Percentiles rank a stretch among this genome's conserved stretches.
Conservation (phyloP, 441 rosid genomes). For the Isatis lusitanica region DNA sequence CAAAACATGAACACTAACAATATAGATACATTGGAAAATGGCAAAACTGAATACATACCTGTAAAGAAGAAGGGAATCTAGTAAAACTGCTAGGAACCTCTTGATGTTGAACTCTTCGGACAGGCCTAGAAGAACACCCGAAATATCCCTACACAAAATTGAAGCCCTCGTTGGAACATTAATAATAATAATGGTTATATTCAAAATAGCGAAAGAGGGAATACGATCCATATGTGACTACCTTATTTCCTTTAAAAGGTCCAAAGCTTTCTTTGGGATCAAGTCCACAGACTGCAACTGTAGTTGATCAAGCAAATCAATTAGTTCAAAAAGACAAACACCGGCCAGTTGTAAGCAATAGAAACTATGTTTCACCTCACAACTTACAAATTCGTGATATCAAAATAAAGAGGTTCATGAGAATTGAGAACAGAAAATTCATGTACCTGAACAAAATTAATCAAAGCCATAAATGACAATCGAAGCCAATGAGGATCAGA, state of each 20-base stretch:
- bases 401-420: constrained; percentile 1
- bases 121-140: constrained; percentile 63
- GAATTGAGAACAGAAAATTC: constrained; percentile 2
- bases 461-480: constrained; percentile 66
- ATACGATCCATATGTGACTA: constrained; percentile 26
- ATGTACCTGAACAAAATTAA: constrained; percentile 87
- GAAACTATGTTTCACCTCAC: constrained; percentile 8
- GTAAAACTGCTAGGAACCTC: constrained; percentile 63
- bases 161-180: constrained; percentile 18
- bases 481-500: constrained; percentile 74
- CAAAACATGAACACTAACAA: constrained; percentile 21
- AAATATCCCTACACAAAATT: constrained; percentile 58
- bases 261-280: constrained; percentile 79
- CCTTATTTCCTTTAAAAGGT: constrained; percentile 72
- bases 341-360: background rate
- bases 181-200: background rate
- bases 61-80: constrained; percentile 66
- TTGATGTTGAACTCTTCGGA: constrained; percentile 79
- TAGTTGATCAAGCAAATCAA: constrained; percentile 30
- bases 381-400: background rate
- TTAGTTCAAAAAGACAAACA: constrained; percentile 21
- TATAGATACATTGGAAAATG: constrained; percentile 2
- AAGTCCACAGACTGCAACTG: constrained; percentile 69
- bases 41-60: constrained; percentile 51
- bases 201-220: constrained; percentile 6